Conservation (phyloP, 768 basidiomycete genomes). For the Russula sp. region DNA sequence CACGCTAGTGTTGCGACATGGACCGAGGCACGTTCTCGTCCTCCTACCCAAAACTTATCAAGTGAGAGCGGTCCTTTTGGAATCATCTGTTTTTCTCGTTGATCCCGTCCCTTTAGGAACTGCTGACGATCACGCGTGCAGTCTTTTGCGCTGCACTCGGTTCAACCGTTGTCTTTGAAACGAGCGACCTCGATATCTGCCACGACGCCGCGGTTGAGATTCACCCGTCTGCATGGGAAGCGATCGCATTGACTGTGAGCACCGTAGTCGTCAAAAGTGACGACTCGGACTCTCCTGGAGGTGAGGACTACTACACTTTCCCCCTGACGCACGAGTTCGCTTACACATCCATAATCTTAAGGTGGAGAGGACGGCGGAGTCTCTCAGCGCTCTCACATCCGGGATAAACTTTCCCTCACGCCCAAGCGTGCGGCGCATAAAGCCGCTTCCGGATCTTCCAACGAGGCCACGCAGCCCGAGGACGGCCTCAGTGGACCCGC, state of each 20-base stretch:
- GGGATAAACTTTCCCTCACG: neutral
- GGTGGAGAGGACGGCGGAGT: neutral
- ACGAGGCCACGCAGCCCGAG: neutral
- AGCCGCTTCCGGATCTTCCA: neutral
- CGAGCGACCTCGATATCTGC: slow-evolving; percentile 15
- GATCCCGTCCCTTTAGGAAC: neutral
- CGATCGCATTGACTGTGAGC: slow-evolving; percentile 5
- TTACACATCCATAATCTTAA: neutral
- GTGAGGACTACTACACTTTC: neutral
- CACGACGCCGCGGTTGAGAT: slow-evolving; percentile 13
- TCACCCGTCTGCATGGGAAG: slow-evolving; percentile 12
- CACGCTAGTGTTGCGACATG: slow-evolving; percentile 3
- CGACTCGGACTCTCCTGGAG: neutral
- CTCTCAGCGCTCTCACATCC: neutral
- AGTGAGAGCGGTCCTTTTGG: neutral
- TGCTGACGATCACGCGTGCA: neutral
- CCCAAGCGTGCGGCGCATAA: neutral
- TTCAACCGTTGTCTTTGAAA: slow-evolving; percentile 9
- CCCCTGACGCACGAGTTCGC: neutral
- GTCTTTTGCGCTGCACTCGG: neutral
- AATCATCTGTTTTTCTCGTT: neutral
- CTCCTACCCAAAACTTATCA: slow-evolving; percentile 6
- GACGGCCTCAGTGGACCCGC: neutral
- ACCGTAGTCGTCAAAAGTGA: neutral
- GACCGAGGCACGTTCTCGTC: slow-evolving; percentile 6